Evolutionary conservation across 352 stramenopile genomes (phyloP).

Genomic region (Phytophthora ohioensis): DNA sequence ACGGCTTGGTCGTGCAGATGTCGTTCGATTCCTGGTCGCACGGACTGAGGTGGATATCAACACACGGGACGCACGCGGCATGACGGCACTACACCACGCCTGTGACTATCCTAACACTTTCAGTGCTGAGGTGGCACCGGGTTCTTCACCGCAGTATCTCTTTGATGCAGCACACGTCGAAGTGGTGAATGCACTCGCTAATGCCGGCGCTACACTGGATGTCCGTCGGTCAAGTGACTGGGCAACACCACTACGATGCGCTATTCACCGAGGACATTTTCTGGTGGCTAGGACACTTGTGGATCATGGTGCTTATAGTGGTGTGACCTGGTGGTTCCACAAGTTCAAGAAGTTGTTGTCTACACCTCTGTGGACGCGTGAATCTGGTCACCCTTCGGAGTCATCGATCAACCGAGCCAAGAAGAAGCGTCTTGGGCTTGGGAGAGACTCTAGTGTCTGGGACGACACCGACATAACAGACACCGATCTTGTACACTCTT

Average conservation of each 20-base stretch:
- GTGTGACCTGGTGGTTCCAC: slow-evolving; percentile 32
- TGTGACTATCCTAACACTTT: slow-evolving; percentile 33
- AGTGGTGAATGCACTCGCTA: slow-evolving; percentile 35
- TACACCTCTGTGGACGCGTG: neutral
- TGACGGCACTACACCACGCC: slow-evolving; percentile 53
- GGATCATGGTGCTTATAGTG: slow-evolving; percentile 38
- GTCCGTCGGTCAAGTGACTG: slow-evolving; percentile 20
- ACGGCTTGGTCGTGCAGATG: slow-evolving; percentile 31
- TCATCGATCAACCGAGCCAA: too few relatives aligned
- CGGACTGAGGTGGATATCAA: slow-evolving; percentile 37
- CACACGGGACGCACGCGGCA: slow-evolving; percentile 35
- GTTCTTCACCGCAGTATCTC: slow-evolving; percentile 25
- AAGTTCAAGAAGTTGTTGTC: slow-evolving; percentile 49
- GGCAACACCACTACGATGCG: slow-evolving; percentile 44
- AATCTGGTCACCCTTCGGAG: neutral
- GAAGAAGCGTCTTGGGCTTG: too few relatives aligned
- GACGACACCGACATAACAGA: slow-evolving; percentile 20
- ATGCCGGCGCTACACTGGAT: slow-evolving; percentile 32
- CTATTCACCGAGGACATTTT: slow-evolving; percentile 43
- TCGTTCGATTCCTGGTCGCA: slow-evolving; percentile 41
- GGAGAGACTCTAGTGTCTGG: slow-evolving; percentile 9
- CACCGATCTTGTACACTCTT: neutral
- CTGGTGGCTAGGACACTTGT: slow-evolving; percentile 42
- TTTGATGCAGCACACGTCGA: slow-evolving; percentile 37
- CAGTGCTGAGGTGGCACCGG: neutral